Evolutionary conservation across 2,329 filamentous ascomycete genomes (phyloP).

Genomic region (Pseudogymnoascus sp.): DNA sequence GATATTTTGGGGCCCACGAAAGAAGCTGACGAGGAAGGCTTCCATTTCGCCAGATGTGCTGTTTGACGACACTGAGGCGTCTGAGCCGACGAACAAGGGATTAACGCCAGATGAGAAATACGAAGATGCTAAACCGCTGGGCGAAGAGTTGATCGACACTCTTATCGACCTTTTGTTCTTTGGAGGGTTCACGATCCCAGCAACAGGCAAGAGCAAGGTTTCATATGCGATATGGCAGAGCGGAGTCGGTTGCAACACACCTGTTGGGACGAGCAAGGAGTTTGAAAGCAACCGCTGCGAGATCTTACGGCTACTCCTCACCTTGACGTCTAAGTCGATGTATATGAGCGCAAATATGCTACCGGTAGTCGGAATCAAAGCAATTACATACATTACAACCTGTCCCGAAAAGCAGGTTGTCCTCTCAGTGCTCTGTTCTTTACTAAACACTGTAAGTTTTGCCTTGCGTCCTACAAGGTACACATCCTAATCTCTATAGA

Average conservation of each 20-base stretch:
- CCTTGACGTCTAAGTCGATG: slow-evolving; percentile 84
- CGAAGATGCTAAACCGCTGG: slow-evolving; percentile 78
- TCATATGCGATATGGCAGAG: slow-evolving; percentile 97
- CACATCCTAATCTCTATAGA: slow-evolving; percentile 42
- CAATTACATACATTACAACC: slow-evolving; percentile 82
- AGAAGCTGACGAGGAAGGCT: slow-evolving; percentile 58
- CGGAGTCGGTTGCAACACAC: slow-evolving; percentile 88
- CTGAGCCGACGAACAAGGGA: slow-evolving; percentile 31
- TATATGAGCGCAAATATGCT: slow-evolving; percentile 77
- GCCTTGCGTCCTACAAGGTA: slow-evolving; percentile 11
- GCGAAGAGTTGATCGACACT: slow-evolving; percentile 87
- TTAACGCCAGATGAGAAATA: slow-evolving; percentile 52
- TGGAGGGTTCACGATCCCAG: slow-evolving; percentile 78
- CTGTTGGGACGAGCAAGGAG: slow-evolving; percentile 81
- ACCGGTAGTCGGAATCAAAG: slow-evolving; percentile 73
- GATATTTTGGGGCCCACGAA: slow-evolving; percentile 81
- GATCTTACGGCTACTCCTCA: slow-evolving; percentile 76
- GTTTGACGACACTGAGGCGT: slow-evolving; percentile 60
- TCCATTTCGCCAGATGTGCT: slow-evolving; percentile 67
- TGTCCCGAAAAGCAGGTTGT: slow-evolving; percentile 88
- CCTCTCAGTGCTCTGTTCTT: slow-evolving; percentile 80
- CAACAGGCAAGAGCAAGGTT: slow-evolving; percentile 66
- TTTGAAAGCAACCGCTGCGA: slow-evolving; percentile 90
- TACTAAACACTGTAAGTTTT: slow-evolving; percentile 76
- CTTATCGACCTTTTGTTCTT: slow-evolving; percentile 87